These are phyloP conservation scores for Eimeria acervulina DNA, from an alignment of 169 alveolate species.

Conservation along the genomic window DNA sequence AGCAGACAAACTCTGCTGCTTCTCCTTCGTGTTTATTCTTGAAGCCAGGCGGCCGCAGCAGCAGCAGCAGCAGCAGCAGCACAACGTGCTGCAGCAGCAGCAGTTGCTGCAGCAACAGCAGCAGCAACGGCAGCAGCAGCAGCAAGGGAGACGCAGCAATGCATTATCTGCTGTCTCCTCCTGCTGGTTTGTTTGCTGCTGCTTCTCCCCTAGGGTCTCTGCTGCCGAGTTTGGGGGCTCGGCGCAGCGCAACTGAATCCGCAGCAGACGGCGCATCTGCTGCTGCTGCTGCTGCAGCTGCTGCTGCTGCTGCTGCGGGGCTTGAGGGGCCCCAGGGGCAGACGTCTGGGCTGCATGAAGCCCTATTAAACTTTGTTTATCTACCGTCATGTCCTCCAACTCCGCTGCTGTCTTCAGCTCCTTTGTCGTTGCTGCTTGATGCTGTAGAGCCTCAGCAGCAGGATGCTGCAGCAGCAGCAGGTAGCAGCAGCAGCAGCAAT, in stretches of 20 bases:
- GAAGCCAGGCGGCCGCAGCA: not conserved
- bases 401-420: conserved; percentile 45
- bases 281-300: not conserved
- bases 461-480: conserved; percentile 45
- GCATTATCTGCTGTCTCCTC: conserved; percentile 39
- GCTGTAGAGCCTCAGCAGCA: not conserved
- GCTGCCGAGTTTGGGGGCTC: conserved; percentile 24
- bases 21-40: conserved; percentile 6
- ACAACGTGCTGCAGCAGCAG: not conserved
- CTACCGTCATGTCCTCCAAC: conserved; percentile 38
- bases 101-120: not conserved
- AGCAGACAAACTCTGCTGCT: not conserved
- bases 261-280: too few species aligned
- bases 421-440: conserved; percentile 40
- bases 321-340: not conserved
- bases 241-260: not conserved
- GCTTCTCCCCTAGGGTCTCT: conserved; percentile 9
- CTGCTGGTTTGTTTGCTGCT: not conserved
- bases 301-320: conserved; percentile 22
- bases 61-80: conserved; percentile 12
- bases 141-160: not conserved
- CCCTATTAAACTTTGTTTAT: conserved; percentile 14
- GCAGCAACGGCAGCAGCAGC: conserved; percentile 34
- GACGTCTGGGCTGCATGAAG: conserved; percentile 27
- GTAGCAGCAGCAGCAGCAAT: not conserved